phyloP scores from a whole-genome alignment of 345 rosid species.

The Aethionema arabicum region DNA sequence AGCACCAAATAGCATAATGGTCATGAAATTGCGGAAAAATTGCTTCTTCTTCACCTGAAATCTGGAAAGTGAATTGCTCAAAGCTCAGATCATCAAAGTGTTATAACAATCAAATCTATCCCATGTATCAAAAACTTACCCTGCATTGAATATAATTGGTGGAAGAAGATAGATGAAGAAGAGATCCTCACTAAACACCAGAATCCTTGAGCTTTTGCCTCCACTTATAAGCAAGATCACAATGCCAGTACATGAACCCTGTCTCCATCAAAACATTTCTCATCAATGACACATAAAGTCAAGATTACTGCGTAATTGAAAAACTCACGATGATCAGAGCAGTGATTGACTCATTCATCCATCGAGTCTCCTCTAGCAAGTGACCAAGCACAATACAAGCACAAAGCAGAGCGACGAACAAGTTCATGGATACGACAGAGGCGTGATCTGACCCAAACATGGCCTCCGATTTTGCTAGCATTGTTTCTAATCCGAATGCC shows the following conservation, averaged over 20 bases:
- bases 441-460: conserved; percentile 57
- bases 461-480: conserved; percentile 37
- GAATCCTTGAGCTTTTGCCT: conserved; percentile 79
- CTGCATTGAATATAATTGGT: conserved; percentile 95
- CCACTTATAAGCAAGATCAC: conserved; percentile 72
- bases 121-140: conserved; percentile 44
- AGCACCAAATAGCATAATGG: conserved; percentile 90
- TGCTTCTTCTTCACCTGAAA: conserved; percentile 99
- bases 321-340: conserved; percentile 79
- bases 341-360: conserved; percentile 96
- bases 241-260: conserved; percentile 91
- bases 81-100: neutral
- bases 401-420: conserved; percentile 84
- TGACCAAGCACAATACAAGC: conserved; percentile 86
- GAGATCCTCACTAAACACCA: conserved; percentile 93
- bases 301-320: no score
- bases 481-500: conserved; percentile 40
- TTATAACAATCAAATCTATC: neutral
- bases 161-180: conserved; percentile 99
- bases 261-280: neutral
- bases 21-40: conserved; percentile 95
- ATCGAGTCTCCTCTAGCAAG: conserved; percentile 72
- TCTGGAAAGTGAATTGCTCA: conserved; percentile 42
- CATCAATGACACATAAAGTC: neutral
- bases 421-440: conserved; percentile 83